Evolutionary conservation across 345 rosid species (phyloP).

Genomic region (Sisymbrium altissimum): DNA sequence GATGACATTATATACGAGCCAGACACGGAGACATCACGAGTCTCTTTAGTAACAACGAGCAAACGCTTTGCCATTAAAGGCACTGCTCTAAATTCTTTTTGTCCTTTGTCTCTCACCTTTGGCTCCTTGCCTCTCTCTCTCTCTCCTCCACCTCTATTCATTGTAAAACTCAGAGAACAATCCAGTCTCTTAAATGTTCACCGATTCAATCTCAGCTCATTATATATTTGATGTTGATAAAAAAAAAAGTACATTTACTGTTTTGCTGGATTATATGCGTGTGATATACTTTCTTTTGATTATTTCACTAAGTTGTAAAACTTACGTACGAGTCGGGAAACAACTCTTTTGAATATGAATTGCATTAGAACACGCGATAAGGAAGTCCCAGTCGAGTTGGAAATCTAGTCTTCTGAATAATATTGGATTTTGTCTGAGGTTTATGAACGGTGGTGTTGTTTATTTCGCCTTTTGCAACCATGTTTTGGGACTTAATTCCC

Average conservation of each 20-base stretch:
- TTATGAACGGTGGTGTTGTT: too few species aligned
- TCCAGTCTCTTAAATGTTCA: not conserved
- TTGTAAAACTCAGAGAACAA: not conserved
- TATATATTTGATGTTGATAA: not conserved
- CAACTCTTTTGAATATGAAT: not conserved
- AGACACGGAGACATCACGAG: slow-evolving; percentile 33
- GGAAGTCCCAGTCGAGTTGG: too few species aligned
- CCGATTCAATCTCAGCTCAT: not conserved
- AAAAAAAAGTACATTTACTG: not conserved
- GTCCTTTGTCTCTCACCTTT: slow-evolving; percentile 9
- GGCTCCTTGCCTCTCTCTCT: not conserved
- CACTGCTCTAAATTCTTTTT: slow-evolving; percentile 33
- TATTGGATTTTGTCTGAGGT: too few species aligned
- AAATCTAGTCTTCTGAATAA: too few species aligned
- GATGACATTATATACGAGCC: slow-evolving; percentile 26
- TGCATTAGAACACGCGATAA: not conserved
- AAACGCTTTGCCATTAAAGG: slow-evolving; percentile 20
- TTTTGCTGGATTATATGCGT: not conserved
- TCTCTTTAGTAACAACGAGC: slow-evolving; percentile 32
- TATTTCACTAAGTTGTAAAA: not conserved
- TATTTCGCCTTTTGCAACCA: too few species aligned
- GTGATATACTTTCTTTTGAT: not conserved
- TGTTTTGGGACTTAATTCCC: too few species aligned
- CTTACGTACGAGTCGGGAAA: not conserved
- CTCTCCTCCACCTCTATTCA: not conserved